Evolutionary conservation across 2,329 filamentous ascomycete species (phyloP).

Genomic region (Didymella pinodella): DNA sequence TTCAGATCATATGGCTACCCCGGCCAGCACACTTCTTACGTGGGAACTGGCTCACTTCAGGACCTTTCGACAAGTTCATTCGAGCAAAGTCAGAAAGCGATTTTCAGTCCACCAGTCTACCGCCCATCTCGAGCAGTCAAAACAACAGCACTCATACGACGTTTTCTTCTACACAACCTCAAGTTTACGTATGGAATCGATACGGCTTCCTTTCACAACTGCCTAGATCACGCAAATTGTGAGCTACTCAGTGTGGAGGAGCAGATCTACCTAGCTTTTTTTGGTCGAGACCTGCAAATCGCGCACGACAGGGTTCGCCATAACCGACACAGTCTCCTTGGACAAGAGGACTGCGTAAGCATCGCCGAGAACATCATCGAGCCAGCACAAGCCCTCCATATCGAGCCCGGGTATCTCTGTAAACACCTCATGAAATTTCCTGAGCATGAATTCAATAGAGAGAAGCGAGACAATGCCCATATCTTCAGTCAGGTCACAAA

Average conservation of each 20-base stretch:
- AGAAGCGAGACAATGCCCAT: background rate
- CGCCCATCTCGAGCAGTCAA: background rate
- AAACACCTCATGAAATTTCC: background rate
- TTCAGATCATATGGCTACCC: background rate
- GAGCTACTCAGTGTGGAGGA: background rate
- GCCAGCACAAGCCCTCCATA: background rate
- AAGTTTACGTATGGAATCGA: background rate
- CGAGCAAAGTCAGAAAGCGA: background rate
- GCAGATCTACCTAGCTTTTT: background rate
- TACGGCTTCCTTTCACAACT: background rate
- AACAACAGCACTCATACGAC: background rate
- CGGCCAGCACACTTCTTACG: background rate
- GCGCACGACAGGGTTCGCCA: background rate
- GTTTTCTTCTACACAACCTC: background rate
- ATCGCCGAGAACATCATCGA: background rate
- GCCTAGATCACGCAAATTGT: background rate
- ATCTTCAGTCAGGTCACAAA: background rate
- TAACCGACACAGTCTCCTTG: background rate
- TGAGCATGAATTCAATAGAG: background rate
- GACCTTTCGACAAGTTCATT: background rate
- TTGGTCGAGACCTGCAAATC: background rate
- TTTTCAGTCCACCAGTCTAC: background rate
- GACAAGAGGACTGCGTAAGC: background rate
- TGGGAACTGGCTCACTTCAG: background rate
- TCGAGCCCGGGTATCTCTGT: background rate